phyloP scores from a whole-genome alignment of 805 yeast genomes.

The Teunomyces gatunensis region DNA sequence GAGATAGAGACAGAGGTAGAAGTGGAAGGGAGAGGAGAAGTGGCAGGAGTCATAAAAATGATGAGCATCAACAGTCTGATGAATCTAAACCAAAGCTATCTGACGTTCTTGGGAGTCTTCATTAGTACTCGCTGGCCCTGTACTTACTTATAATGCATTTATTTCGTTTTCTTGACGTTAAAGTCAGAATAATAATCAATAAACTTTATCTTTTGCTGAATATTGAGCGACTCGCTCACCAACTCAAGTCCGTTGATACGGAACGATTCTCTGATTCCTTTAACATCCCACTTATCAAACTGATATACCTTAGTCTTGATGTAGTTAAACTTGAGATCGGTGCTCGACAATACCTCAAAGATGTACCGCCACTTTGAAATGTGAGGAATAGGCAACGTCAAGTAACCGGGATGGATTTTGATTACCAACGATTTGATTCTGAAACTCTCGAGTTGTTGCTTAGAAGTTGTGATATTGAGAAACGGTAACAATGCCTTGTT shows the following conservation, averaged over 20 bases:
- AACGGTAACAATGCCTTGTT: constrained; percentile 73
- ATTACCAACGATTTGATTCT: constrained; percentile 36
- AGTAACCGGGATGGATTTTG: constrained; percentile 34
- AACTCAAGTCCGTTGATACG: constrained; percentile 31
- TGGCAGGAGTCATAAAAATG: constrained; percentile 5
- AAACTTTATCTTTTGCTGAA: constrained; percentile 30
- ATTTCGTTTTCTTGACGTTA: constrained; percentile 3
- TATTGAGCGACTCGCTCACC: constrained; percentile 27
- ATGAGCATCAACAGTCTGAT: not conserved
- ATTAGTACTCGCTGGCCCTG: constrained; percentile 2
- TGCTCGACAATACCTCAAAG: constrained; percentile 19
- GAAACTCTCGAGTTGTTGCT: constrained; percentile 14
- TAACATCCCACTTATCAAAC: constrained; percentile 14
- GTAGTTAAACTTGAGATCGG: constrained; percentile 14
- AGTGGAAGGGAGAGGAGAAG: not conserved
- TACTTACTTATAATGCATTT: not conserved
- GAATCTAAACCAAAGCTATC: not conserved
- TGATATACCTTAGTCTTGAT: constrained; percentile 29
- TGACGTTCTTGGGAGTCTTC: not conserved
- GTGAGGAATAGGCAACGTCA: constrained; percentile 38
- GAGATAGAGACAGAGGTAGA: not conserved
- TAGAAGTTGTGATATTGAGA: constrained; percentile 12
- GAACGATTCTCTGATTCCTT: constrained; percentile 23
- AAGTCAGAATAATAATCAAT: constrained; percentile 9
- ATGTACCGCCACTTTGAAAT: constrained; percentile 19